Evolutionary conservation across 176 grass and related monocot genomes (phyloP).

Genomic region (Musa beccarii): DNA sequence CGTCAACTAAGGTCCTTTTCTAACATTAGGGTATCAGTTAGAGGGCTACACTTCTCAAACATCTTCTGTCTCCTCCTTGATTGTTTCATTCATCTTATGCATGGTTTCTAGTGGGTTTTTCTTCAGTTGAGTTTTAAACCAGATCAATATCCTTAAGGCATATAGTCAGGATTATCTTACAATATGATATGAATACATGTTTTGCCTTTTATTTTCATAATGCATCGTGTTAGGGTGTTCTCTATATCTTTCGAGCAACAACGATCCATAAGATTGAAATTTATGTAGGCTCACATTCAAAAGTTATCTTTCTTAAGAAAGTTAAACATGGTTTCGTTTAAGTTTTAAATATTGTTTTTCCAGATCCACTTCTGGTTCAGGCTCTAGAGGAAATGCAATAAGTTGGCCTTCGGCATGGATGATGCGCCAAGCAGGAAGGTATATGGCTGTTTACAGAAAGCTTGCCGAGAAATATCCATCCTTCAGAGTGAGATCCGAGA

Average conservation of each 20-base stretch:
- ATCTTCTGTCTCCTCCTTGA: neutral
- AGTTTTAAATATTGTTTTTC: constrained; percentile 1
- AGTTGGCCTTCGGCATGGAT: constrained; percentile 83
- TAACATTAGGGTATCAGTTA: neutral
- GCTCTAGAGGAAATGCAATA: constrained; percentile 58
- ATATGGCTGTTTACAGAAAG: constrained; percentile 88
- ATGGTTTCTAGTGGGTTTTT: neutral
- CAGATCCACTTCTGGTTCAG: constrained; percentile 71
- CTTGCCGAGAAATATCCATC: constrained; percentile 83
- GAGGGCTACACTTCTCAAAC: neutral
- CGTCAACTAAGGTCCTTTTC: neutral
- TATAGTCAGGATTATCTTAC: neutral
- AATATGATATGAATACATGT: neutral
- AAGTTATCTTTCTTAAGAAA: neutral
- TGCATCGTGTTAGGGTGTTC: neutral
- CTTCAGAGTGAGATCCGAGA: constrained; percentile 88
- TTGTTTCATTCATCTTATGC: neutral
- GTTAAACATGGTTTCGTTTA: neutral
- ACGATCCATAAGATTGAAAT: neutral
- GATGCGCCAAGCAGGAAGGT: constrained; percentile 97
- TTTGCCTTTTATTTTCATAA: neutral
- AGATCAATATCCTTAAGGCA: neutral
- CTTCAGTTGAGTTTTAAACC: neutral
- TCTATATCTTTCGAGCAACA: neutral
- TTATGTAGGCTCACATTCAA: too few relatives aligned